These are phyloP conservation scores for Smithsoniella earleae DNA, from an alignment of 163 green algal species.

Conservation along the genomic window DNA sequence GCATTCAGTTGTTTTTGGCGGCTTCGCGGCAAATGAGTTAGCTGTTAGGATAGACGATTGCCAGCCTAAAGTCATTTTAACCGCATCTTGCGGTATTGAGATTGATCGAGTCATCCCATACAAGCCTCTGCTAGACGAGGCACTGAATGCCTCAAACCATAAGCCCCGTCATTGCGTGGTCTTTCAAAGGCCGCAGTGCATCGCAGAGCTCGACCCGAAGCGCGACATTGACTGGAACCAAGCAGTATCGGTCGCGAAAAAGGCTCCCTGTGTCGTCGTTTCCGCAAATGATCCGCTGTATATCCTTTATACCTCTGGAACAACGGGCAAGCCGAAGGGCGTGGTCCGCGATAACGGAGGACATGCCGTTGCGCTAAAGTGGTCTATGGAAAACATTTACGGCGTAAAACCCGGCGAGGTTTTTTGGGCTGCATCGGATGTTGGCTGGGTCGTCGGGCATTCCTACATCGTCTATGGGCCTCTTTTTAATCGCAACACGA, in stretches of 20 bases:
- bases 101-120: too few species aligned
- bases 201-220: too few species aligned
- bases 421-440: slow-evolving; percentile 91
- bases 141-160: too few species aligned
- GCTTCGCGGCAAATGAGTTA: slow-evolving; percentile 66
- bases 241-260: too few species aligned
- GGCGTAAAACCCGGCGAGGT: slow-evolving; percentile 67
- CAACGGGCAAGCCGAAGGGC: slow-evolving; percentile 78
- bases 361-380: slow-evolving; percentile 48
- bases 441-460: slow-evolving; percentile 96
- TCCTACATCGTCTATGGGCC: slow-evolving; percentile 91
- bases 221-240: too few species aligned
- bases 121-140: too few species aligned
- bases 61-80: slow-evolving; percentile 48
- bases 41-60: slow-evolving; percentile 48
- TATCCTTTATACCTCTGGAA: slow-evolving; percentile 75
- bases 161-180: too few species aligned
- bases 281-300: slow-evolving; percentile 81
- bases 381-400: slow-evolving; percentile 56
- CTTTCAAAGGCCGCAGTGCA: too few species aligned
- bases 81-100: too few species aligned
- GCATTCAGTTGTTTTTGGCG: slow-evolving; percentile 76
- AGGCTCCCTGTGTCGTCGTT: too few species aligned
- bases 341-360: slow-evolving; percentile 70
- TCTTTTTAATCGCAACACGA: slow-evolving; percentile 72